phyloP scores from a whole-genome alignment of 805 yeast species.

The Lipomyces lipofer region DNA sequence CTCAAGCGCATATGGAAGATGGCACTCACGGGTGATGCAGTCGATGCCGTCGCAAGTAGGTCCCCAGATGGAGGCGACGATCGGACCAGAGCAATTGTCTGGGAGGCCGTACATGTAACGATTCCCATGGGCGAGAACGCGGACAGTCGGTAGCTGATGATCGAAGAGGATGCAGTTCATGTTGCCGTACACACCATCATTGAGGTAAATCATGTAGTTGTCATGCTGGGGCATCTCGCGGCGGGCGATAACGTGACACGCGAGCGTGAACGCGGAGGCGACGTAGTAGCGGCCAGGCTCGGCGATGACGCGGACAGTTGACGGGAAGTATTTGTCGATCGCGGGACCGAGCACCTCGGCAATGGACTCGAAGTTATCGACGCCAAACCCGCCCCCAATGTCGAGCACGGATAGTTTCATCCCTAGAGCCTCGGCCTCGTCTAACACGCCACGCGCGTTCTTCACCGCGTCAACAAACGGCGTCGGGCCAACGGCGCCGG shows the following conservation, averaged over 20 bases:
- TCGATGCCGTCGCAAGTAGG: constrained; percentile 98
- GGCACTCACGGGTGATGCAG: constrained; percentile 59
- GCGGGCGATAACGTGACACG: constrained; percentile 81
- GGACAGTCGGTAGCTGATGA: constrained; percentile 78
- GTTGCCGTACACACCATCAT: constrained; percentile 95
- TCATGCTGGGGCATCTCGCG: constrained; percentile 48
- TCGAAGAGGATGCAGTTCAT: constrained; percentile 91
- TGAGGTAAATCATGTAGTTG: constrained; percentile 75
- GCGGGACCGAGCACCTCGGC: constrained; percentile 58
- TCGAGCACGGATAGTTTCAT: constrained; percentile 61
- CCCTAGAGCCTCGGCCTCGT: constrained; percentile 52
- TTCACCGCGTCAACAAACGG: constrained; percentile 68
- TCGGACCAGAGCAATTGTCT: constrained; percentile 28
- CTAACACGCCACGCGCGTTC: constrained; percentile 71
- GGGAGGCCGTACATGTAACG: constrained; percentile 41
- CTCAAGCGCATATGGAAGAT: constrained; percentile 58
- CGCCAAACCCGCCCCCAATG: constrained; percentile 90
- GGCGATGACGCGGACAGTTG: constrained; percentile 62
- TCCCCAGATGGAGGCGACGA: constrained; percentile 79
- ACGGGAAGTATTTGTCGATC: constrained; percentile 62
- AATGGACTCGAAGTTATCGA: constrained; percentile 56
- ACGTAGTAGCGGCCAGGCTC: constrained; percentile 94
- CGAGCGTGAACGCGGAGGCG: constrained; percentile 81
- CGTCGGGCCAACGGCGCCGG: constrained; percentile 77
- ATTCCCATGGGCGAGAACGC: constrained; percentile 59